Evolutionary conservation across 176 grass and related monocot species (phyloP), one percentile per base, ranked within the genome.

Genomic region (Eremochloa ophiuroides): DNA sequence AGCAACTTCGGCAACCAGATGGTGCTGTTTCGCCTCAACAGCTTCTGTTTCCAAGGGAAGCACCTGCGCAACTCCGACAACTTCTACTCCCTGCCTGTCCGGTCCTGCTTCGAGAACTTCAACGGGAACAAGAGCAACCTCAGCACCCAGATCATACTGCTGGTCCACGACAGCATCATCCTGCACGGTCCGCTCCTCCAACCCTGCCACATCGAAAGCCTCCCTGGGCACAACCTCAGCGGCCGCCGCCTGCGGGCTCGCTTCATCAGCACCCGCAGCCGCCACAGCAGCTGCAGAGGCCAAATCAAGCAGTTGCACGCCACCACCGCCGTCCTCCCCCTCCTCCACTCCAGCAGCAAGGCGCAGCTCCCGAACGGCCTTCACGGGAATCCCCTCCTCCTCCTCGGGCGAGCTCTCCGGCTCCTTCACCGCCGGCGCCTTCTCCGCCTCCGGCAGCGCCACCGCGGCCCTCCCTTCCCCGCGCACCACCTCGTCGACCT

Each of bases 401-500:
- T 85, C 78, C 29, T 66, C 47, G 35, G 44, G 38, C 37, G 60
- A 66, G 83, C 88, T 61, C 46, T 59, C 77, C 2, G 33, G 27
- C 37, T 33, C 33, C 30, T 46, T 60, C 28, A 13, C 34, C 8
- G 39, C 42, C 6, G 64, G 37, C 59, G 39, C 69, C 74, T 68
- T 90, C 68, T 83, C 61, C 68, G 33, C 48, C 65, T 47, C 11
- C 70, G 72, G 3, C 48, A 37, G 25, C 66, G 46, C 37, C 59
- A 20, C 60, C 15, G 18, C n/a, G 25, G 41, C 67, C 47, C 26
- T 43, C 31, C 75, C 55, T 20, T 56, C 28, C 25, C 53, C 8
- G 0, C 23, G 78, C 46, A 3, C 71, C 30, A 28, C 80, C 76
- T 84, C 85, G 38, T 76, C 85, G 38, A 82, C 82, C 85, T 78